Conservation (phyloP, 2,329 filamentous ascomycete genomes). For the Knoxdaviesia proteae region DNA sequence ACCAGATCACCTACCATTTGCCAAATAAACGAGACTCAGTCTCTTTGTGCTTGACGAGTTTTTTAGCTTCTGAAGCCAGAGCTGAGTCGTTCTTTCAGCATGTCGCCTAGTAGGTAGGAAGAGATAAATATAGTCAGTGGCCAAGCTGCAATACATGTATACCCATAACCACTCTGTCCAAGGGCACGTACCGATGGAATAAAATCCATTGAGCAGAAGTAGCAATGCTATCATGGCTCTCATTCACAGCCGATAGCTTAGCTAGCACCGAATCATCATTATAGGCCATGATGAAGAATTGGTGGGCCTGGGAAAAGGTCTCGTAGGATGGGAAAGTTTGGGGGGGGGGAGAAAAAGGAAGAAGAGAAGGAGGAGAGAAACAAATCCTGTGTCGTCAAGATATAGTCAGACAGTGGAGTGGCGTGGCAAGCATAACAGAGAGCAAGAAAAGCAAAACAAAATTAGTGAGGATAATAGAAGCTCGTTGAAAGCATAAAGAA, state of each 20-base stretch:
- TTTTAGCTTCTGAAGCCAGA: slow-evolving; percentile 80
- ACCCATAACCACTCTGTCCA: slow-evolving; percentile 2
- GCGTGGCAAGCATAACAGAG: no score
- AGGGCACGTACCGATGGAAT: slow-evolving; percentile 64
- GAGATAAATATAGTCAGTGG: background rate
- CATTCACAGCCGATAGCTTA: slow-evolving; percentile 86
- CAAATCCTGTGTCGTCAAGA: no score
- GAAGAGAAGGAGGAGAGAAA: no score
- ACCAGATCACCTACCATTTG: slow-evolving; percentile 47
- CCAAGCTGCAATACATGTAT: background rate
- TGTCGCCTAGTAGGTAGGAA: slow-evolving; percentile 41
- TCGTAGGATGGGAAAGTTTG: background rate
- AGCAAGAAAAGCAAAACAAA: no score
- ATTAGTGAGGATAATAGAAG: no score
- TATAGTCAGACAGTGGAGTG: no score
- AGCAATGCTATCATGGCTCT: slow-evolving; percentile 92
- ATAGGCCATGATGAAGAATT: slow-evolving; percentile 51
- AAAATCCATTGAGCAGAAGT: slow-evolving; percentile 98
- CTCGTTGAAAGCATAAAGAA: no score
- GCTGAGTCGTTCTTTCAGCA: slow-evolving; percentile 73
- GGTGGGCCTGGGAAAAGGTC: background rate
- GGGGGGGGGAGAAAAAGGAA: no score
- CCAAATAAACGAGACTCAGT: slow-evolving; percentile 80
- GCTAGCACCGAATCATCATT: slow-evolving; percentile 88
- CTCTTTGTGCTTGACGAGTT: slow-evolving; percentile 73